Percentiles rank a stretch among this genome's conserved stretches.
phyloP scores from a whole-genome alignment of 768 basidiomycete species.

The Pulveroboletus ravenelii region DNA sequence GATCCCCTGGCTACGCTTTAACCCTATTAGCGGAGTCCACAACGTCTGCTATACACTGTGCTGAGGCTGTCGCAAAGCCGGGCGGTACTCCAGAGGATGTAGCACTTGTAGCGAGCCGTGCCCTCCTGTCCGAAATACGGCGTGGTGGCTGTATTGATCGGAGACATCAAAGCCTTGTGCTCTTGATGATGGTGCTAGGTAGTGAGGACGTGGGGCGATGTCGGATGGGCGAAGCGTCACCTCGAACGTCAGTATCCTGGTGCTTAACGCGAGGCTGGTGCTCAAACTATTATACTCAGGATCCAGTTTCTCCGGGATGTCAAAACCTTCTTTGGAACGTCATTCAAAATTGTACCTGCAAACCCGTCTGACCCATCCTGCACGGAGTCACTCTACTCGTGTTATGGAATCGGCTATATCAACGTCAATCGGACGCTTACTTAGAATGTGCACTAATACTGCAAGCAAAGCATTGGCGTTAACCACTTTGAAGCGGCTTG shows the following conservation, averaged over 20 bases:
- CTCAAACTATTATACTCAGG: constrained; percentile 39
- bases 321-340: constrained; percentile 77
- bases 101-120: constrained; percentile 73
- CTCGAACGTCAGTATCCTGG: constrained; percentile 63
- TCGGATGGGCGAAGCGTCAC: constrained; percentile 77
- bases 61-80: constrained; percentile 81
- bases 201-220: constrained; percentile 95
- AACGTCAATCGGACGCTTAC: constrained; percentile 81
- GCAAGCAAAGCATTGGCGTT: background rate
- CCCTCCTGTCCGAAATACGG: constrained; percentile 73
- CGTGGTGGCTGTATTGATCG: constrained; percentile 88
- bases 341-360: constrained; percentile 81
- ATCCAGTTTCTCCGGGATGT: constrained; percentile 88
- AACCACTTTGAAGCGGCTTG: background rate
- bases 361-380: constrained; percentile 48
- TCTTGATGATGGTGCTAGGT: constrained; percentile 92
- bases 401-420: constrained; percentile 88
- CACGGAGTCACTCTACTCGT: constrained; percentile 73
- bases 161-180: constrained; percentile 79
- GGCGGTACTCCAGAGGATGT: constrained; percentile 91
- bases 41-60: constrained; percentile 80
- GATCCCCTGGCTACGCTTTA: constrained; percentile 94
- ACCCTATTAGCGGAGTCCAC: constrained; percentile 90
- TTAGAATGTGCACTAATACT: constrained; percentile 27
- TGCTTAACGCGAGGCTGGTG: background rate